Percentiles rank a stretch among this genome's conserved stretches.
These are phyloP conservation scores for Candida palmyrensis DNA, from an alignment of 805 yeast genomes.

Conservation along the genomic window DNA sequence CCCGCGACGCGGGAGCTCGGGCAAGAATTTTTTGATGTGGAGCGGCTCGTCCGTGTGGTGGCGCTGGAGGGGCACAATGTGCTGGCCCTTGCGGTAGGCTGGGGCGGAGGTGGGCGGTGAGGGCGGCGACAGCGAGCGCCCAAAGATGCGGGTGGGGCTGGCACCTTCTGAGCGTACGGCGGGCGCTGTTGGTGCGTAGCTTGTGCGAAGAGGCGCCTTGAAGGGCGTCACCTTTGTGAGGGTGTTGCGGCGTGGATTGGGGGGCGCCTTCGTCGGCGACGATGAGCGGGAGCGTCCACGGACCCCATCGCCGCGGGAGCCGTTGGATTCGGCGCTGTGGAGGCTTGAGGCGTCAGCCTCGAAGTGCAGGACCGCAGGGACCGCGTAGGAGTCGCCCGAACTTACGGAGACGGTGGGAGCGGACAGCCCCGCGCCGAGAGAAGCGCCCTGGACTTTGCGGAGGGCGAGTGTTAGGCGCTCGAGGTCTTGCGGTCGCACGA, in stretches of 20 bases:
- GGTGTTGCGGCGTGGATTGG: slow-evolving; percentile 12
- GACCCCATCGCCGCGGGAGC: background rate
- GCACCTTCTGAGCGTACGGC: background rate
- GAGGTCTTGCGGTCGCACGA: slow-evolving; percentile 7
- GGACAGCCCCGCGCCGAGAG: background rate
- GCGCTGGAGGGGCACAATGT: too few species aligned
- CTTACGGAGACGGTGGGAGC: background rate
- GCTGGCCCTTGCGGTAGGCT: too few species aligned
- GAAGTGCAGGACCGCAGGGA: background rate
- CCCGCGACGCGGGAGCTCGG: background rate
- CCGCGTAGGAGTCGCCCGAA: background rate
- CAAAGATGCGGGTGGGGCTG: background rate
- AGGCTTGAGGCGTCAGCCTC: slow-evolving; percentile 3
- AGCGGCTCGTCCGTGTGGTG: background rate
- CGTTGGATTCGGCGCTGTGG: background rate
- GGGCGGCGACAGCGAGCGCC: background rate
- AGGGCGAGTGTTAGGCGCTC: background rate
- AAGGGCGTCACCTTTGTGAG: slow-evolving; percentile 20
- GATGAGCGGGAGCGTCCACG: slow-evolving; percentile 5
- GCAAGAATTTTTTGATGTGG: background rate
- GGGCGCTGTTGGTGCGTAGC: too few species aligned
- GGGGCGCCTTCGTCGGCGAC: slow-evolving; percentile 9
- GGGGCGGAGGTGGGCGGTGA: background rate
- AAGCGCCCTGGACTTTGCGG: background rate
- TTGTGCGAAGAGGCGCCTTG: too few species aligned